phyloP scores from a whole-genome alignment of 2,329 filamentous ascomycete genomes.

The Alternaria ventricosa region DNA sequence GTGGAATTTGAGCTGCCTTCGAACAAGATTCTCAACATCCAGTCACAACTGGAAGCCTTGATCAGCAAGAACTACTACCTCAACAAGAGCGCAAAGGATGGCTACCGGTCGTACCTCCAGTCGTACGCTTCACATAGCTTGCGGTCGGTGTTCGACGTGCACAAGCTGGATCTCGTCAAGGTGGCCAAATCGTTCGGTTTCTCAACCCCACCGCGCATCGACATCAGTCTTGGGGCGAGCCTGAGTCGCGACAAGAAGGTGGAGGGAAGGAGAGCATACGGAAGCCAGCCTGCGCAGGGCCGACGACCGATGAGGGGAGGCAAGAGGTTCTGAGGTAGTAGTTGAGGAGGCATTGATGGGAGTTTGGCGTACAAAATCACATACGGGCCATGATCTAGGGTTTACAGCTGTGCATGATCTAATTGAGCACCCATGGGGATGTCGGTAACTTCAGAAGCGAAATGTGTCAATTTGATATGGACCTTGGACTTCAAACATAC shows the following conservation, averaged over 20 bases:
- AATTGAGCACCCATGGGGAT: not conserved
- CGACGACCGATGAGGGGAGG: slow-evolving; percentile 59
- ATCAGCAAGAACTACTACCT: slow-evolving; percentile 84
- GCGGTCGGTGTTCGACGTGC: slow-evolving; percentile 82
- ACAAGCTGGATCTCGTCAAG: slow-evolving; percentile 82
- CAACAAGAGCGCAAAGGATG: slow-evolving; percentile 79
- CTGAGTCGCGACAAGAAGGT: slow-evolving; percentile 74
- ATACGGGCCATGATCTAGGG: not conserved
- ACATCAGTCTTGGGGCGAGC: slow-evolving; percentile 78
- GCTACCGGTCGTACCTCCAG: slow-evolving; percentile 89
- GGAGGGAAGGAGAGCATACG: slow-evolving; percentile 72
- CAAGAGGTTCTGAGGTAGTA: slow-evolving; percentile 29
- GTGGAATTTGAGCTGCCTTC: slow-evolving; percentile 95
- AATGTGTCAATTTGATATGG: not conserved
- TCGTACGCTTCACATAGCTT: slow-evolving; percentile 89
- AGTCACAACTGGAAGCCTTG: slow-evolving; percentile 2
- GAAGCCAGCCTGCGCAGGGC: slow-evolving; percentile 73
- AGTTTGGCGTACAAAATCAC: slow-evolving; percentile 22
- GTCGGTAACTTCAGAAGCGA: not conserved
- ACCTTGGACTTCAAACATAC: not conserved
- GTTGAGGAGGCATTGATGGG: slow-evolving; percentile 12
- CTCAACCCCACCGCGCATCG: slow-evolving; percentile 75
- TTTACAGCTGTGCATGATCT: slow-evolving; percentile 3
- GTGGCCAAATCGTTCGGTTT: slow-evolving; percentile 88
- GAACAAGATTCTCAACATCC: slow-evolving; percentile 75